A percentile compares a stretch with the other conserved stretches of the same genome.
Conservation (phyloP, 495 filamentous ascomycete species). For the Cenococcum geophilum region DNA sequence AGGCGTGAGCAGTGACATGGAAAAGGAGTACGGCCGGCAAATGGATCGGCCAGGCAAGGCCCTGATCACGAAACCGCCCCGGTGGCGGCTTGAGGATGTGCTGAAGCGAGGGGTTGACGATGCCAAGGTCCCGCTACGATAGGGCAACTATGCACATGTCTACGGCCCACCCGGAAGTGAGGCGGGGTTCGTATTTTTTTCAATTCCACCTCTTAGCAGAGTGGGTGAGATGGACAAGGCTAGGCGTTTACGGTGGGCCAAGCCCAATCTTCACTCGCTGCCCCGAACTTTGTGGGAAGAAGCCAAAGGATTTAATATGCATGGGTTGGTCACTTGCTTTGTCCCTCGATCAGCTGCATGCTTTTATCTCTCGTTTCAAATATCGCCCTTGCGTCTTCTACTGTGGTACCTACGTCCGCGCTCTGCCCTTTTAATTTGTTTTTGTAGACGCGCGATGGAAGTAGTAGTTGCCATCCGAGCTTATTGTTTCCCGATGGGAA, state of each 20-base stretch:
- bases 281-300: neutral
- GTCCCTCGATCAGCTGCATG: neutral
- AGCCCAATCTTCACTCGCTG: neutral
- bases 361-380: too few species aligned
- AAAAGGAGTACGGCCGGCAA: constrained; percentile 55
- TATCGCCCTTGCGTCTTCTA: too few species aligned
- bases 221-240: neutral
- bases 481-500: too few species aligned
- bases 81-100: constrained; percentile 78
- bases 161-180: neutral
- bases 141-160: neutral
- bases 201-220: neutral
- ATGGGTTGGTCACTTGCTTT: neutral
- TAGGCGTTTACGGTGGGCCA: neutral
- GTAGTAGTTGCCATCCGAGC: too few species aligned
- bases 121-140: constrained; percentile 64
- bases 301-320: neutral
- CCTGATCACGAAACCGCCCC: constrained; percentile 55
- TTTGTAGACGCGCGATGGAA: too few species aligned
- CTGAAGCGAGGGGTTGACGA: constrained; percentile 73
- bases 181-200: neutral
- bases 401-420: too few species aligned
- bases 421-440: too few species aligned
- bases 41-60: constrained; percentile 38
- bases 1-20: constrained; percentile 60